Evolutionary conservation across 139 green algal genomes (phyloP), one percentile per base, ranked within the genome.

Genomic region (Trebouxia sp.): DNA sequence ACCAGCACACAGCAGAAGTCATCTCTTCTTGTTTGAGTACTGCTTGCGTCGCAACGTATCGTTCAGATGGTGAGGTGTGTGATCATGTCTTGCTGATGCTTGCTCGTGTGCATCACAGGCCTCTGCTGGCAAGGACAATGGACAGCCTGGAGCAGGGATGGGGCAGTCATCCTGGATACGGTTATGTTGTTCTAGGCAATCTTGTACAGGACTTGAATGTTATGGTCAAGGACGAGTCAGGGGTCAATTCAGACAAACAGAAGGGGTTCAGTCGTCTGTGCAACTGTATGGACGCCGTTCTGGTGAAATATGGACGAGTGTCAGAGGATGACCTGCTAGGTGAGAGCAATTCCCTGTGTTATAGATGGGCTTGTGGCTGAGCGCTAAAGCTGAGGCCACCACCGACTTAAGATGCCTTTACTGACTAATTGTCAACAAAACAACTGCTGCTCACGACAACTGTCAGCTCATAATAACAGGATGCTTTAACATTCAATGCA

Each of bases 91-190:
- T 22, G 20, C 3, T 58, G 2, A 5, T 58, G 4, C 50, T 58
- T 22, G 26, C 26, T 58, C 20, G 20, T 28, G 22, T 58, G 50
- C 20, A 17, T 17, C 50, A 58, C 50, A 88, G 80, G 79, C 45
- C 80, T 5, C 28, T 80, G 3, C 76, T 83, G 11, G 65, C 39
- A 45, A 45, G 75, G 14, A 80, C 80, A 11, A 38, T 87, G 43
- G 51, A 80, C 17, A 50, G 69, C 5, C 80, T 85, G 35, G 39
- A 38, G 22, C 32, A 75, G 26, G 45, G 43, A 38, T 82, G 84
- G 75, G 65, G 53, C 20, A 66, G 82, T 66, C 51, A 83, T 38
- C 74, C n/a, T 77, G 20, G 14, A 8, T 26, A 56, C 39, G 69
- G 38, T 26, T 37, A 41, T 9, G 41, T 55, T 7, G 37, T 77